These are phyloP conservation scores for Desmodesmus armatus DNA, from an alignment of 139 green algal genomes.

Conservation along the genomic window DNA sequence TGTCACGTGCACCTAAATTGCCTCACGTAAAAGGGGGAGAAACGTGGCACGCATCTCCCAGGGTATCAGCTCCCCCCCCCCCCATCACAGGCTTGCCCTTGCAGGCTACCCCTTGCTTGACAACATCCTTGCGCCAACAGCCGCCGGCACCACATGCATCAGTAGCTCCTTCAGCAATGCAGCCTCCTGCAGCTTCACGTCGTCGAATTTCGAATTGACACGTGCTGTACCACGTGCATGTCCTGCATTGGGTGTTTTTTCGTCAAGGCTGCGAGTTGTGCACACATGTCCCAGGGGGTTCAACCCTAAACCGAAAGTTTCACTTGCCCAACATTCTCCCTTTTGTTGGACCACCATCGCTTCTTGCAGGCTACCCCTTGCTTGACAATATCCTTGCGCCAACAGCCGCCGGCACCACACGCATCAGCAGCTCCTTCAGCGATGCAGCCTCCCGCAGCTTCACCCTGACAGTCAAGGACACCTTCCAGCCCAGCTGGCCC, in stretches of 20 bases:
- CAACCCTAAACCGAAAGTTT: no score
- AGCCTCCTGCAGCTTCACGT: neutral
- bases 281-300: no score
- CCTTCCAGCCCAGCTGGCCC: conserved; percentile 51
- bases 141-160: conserved; percentile 27
- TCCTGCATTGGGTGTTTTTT: neutral
- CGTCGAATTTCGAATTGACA: neutral
- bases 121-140: conserved; percentile 37
- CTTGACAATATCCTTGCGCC: conserved; percentile 40
- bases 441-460: neutral
- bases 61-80: no score
- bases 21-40: no score
- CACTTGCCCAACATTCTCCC: no score
- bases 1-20: no score
- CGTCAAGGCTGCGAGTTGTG: no score
- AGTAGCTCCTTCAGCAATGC: conserved; percentile 12
- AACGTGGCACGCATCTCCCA: no score
- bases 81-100: no score
- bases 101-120: conserved; percentile 36
- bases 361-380: conserved; percentile 36
- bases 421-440: conserved; percentile 40
- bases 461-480: conserved; percentile 44
- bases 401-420: conserved; percentile 15
- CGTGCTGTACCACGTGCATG: neutral
- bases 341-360: no score